These are phyloP conservation scores for Candida nanaspora DNA, from an alignment of 805 yeast genomes.

Conservation along the genomic window DNA sequence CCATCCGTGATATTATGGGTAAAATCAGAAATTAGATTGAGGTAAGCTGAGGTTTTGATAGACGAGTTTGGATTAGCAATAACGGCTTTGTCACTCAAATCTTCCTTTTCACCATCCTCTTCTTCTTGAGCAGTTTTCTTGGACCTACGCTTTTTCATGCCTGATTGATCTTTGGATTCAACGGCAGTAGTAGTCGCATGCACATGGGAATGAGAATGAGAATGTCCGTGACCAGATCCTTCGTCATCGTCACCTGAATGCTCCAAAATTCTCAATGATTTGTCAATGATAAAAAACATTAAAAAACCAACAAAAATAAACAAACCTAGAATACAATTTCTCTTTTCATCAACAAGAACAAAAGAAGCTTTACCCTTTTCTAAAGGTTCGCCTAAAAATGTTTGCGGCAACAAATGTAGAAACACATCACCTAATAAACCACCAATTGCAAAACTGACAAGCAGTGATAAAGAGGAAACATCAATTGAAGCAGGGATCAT, in stretches of 20 bases:
- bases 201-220: conserved; percentile 26
- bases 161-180: conserved; percentile 4
- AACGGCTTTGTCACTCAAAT: conserved; percentile 17
- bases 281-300: conserved; percentile 56
- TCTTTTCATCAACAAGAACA: conserved; percentile 43
- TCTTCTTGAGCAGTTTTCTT: conserved; percentile 10
- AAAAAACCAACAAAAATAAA: conserved; percentile 57
- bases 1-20: conserved; percentile 77
- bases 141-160: conserved; percentile 13
- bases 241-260: conserved; percentile 26
- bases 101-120: conserved; percentile 14
- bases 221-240: conserved; percentile 39
- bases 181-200: conserved; percentile 6
- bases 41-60: conserved; percentile 46
- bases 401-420: conserved; percentile 64
- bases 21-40: conserved; percentile 64
- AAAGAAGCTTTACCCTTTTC: conserved; percentile 32
- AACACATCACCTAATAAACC: conserved; percentile 72
- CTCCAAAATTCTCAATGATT: conserved; percentile 43
- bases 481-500: conserved; percentile 50
- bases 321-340: conserved; percentile 42
- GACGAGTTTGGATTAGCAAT: conserved; percentile 28
- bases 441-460: conserved; percentile 72
- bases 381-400: conserved; percentile 45
- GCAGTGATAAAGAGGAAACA: conserved; percentile 39